Evolutionary conservation across 768 basidiomycete genomes (phyloP).

Genomic region (Cyclocybe aegerita): DNA sequence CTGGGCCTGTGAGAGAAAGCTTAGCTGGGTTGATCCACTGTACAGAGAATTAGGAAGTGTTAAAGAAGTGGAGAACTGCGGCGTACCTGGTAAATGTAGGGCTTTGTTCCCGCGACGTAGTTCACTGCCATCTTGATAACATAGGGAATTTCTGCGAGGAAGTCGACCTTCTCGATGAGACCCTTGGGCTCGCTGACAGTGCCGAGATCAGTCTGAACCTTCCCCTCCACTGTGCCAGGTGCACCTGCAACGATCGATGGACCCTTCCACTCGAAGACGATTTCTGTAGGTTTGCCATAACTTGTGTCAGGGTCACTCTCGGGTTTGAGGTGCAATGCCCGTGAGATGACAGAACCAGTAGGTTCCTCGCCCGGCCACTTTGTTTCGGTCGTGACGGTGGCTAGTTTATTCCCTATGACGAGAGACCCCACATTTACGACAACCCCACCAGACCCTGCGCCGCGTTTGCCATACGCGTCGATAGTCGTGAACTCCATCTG

Average conservation of each 20-base stretch:
- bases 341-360: conserved; percentile 54
- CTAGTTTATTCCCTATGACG: conserved; percentile 79
- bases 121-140: conserved; percentile 91
- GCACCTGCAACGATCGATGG: conserved; percentile 55
- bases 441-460: conserved; percentile 80
- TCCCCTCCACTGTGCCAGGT: conserved; percentile 55
- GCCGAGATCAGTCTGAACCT: conserved; percentile 58
- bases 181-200: conserved; percentile 60
- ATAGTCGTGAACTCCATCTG: conserved; percentile 96
- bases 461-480: conserved; percentile 74
- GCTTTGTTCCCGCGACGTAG: conserved; percentile 91
- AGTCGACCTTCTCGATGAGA: conserved; percentile 90
- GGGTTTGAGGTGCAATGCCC: conserved; percentile 61
- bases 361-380: conserved; percentile 65
- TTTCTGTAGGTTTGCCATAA: conserved; percentile 68
- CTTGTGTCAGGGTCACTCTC: conserved; percentile 76
- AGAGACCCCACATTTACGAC: conserved; percentile 83
- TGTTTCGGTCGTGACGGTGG: conserved; percentile 76
- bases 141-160: conserved; percentile 92
- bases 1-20: conserved; percentile 42
- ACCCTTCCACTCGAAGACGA: conserved; percentile 79
- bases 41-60: conserved; percentile 15
- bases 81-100: conserved; percentile 87
- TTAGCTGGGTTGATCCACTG: conserved; percentile 52
- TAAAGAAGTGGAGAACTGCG: background rate